Base-by-base conservation (phyloP, 164 flowering plant species). In the Platanus orientalis region DNA sequence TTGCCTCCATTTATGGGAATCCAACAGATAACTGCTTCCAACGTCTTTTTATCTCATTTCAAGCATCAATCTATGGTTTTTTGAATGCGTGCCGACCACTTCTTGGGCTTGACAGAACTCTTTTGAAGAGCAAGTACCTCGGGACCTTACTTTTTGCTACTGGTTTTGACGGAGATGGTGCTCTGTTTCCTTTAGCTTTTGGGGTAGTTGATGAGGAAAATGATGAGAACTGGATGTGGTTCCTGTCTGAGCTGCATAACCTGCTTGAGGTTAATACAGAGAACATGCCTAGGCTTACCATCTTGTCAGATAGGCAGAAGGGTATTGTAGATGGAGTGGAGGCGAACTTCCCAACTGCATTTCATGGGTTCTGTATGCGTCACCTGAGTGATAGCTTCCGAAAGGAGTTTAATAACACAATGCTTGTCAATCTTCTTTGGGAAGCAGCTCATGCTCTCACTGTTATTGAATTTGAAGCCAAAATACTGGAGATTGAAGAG, bases 31-130 rank as follows among this genome's bases (percentile, higher is more conserved):
- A 75, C 58, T 83, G 88, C 70, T 93, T 90, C 75, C 97, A 90
- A 69, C 90, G 96, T 34, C 86, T 93, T 12, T 93, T 90, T 74
- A 71, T 90, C 52, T 85, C 98, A 10, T 90, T 85, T 66, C 96
- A 90, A 65, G 98, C 98, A 63, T 93, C 94, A 14, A 93, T 93
- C 4, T 89, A 72, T 75, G 97, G 98, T 21, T 93, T 93, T 71
- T 75, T 93, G 20, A 90, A 89, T 78, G 96, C 90, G 23, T 93
- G 98, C 52, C 78, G 92, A 16, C 92, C 95, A 0, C 82, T 93
- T 19, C 79, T 90, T 64, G 94, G 97, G 62, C 91, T 93, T 58
- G 98, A 89, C 63, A 76, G 91, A 73, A 82, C 90, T 16, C 77
- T 62, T 62, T 58, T 93, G 64, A 93, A 89, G 69, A 89, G 96